These are phyloP conservation scores for Candida lessepsii DNA, from an alignment of 805 yeast species.

Conservation along the genomic window DNA sequence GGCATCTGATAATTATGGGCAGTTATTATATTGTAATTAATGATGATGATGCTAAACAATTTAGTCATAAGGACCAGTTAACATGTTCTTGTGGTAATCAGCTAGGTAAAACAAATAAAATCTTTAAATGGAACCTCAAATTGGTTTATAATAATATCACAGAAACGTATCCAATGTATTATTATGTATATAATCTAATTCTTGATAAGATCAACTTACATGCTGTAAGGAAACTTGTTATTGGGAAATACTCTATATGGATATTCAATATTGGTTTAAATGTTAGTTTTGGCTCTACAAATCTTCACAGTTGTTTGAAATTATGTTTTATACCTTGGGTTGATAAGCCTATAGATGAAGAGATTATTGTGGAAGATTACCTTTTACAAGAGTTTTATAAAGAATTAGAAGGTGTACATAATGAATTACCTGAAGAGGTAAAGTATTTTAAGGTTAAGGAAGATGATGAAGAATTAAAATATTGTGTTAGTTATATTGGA, in stretches of 20 bases:
- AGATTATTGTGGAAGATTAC: conserved; percentile 14
- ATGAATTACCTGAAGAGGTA: conserved; percentile 9
- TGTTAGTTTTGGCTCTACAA: conserved; percentile 20
- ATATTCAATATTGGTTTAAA: conserved; percentile 35
- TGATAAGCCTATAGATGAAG: conserved; percentile 18
- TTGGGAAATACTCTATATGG: conserved; percentile 29
- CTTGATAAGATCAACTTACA: conserved; percentile 40
- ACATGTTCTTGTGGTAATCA: conserved; percentile 38
- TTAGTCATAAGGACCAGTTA: conserved; percentile 12
- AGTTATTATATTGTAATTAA: conserved; percentile 48
- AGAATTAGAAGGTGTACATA: conserved; percentile 18
- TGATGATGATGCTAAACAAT: conserved; percentile 1
- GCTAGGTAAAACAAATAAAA: conserved; percentile 38
- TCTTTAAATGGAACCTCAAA: conserved; percentile 59
- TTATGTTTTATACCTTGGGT: conserved; percentile 22
- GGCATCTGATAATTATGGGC: conserved; percentile 50
- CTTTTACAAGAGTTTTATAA: conserved; percentile 17
- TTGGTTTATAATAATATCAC: conserved; percentile 21
- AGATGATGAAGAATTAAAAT: conserved; percentile 14
- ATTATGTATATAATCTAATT: conserved; percentile 37
- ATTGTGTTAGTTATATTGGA: conserved; percentile 26
- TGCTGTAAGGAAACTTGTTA: conserved; percentile 33
- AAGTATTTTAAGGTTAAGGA: conserved; percentile 15
- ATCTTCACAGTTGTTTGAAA: conserved; percentile 27
- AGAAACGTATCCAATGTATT: conserved; percentile 35